phyloP scores from a whole-genome alignment of 805 yeast species.

The Zygotorulaspora chibaensis region DNA sequence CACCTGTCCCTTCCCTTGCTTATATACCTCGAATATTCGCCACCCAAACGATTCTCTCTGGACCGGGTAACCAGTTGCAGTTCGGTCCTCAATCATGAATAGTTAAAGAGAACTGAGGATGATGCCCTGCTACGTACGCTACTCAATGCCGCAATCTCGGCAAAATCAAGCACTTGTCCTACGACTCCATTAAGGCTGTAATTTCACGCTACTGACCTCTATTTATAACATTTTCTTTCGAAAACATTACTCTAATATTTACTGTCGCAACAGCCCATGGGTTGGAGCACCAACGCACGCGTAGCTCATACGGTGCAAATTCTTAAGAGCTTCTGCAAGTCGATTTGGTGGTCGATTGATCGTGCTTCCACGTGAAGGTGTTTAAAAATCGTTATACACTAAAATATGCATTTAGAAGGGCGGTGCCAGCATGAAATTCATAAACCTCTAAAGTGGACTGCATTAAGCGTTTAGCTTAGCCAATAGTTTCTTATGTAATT shows the following conservation, averaged over 20 bases:
- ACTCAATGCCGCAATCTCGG: no score
- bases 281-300: neutral
- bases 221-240: no score
- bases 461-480: slow-evolving; percentile 37
- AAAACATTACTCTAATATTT: neutral
- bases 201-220: no score
- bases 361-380: neutral
- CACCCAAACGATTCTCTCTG: neutral
- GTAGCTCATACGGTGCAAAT: neutral
- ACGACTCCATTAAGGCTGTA: no score
- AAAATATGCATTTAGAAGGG: neutral
- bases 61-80: neutral
- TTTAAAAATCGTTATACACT: neutral
- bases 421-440: neutral
- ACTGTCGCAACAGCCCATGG: neutral
- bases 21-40: slow-evolving; percentile 1
- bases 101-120: neutral
- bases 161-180: no score
- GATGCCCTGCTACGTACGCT: no score
- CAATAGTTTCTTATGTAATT: slow-evolving; percentile 56
- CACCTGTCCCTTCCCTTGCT: neutral
- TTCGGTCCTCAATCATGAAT: neutral
- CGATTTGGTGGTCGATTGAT: neutral
- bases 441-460: neutral
- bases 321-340: neutral